These are phyloP conservation scores for Ustilago sp. DNA, from an alignment of 1,284 basidiomycete genomes.

Conservation along the genomic window DNA sequence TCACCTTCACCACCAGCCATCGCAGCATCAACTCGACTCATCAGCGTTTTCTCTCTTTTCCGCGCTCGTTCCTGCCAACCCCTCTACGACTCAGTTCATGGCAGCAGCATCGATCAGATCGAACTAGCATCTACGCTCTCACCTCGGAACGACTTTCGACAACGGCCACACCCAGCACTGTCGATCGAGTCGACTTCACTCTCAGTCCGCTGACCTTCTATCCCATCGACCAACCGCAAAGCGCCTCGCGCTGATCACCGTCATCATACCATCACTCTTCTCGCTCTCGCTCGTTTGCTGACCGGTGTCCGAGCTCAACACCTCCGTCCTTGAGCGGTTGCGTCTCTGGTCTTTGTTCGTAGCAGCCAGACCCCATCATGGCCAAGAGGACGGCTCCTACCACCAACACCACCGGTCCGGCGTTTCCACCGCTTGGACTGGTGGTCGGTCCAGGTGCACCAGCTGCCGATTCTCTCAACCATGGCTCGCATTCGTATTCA, in stretches of 20 bases:
- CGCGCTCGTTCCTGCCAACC: background rate
- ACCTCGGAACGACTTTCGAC: background rate
- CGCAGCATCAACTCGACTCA: background rate
- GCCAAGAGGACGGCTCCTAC: slow-evolving; percentile 49
- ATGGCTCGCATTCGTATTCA: slow-evolving; percentile 34
- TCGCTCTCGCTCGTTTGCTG: slow-evolving; percentile 14
- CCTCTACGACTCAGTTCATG: background rate
- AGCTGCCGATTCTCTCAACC: slow-evolving; percentile 27
- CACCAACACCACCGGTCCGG: slow-evolving; percentile 44
- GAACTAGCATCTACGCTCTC: background rate
- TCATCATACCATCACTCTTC: slow-evolving; percentile 28
- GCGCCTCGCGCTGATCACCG: slow-evolving; percentile 19
- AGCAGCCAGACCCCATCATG: slow-evolving; percentile 24
- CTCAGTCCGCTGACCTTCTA: background rate
- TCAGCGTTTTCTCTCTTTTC: background rate
- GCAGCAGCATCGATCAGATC: background rate
- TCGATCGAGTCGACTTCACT: slow-evolving; percentile 2
- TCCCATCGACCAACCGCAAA: background rate
- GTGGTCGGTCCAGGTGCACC: slow-evolving; percentile 53
- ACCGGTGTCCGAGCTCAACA: slow-evolving; percentile 35
- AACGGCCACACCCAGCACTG: background rate
- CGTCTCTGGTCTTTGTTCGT: background rate
- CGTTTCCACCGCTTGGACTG: slow-evolving; percentile 57
- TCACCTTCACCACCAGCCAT: background rate
- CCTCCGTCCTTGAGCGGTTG: slow-evolving; percentile 29